Percentiles rank a stretch among this genome's conserved stretches.
These are phyloP conservation scores for Talaromyces islandicus DNA, from an alignment of 2,329 filamentous ascomycete genomes.

Conservation along the genomic window DNA sequence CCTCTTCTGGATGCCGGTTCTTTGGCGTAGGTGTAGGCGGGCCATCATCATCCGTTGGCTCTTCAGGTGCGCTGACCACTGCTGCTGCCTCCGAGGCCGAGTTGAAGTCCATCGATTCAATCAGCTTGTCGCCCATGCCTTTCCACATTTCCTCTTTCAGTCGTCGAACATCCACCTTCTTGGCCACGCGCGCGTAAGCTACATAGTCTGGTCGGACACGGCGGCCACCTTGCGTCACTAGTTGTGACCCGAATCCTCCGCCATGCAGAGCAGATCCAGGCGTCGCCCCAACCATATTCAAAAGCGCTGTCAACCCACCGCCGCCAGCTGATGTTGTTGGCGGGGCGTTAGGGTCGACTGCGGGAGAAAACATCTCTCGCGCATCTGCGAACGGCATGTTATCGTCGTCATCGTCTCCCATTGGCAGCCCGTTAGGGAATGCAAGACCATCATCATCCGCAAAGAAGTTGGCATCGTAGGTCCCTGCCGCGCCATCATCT, in stretches of 20 bases:
- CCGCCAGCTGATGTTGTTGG: slow-evolving; percentile 27
- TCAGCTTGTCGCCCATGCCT: slow-evolving; percentile 49
- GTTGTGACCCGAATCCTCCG: slow-evolving; percentile 56
- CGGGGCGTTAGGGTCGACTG: slow-evolving; percentile 25
- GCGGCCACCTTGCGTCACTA: slow-evolving; percentile 55
- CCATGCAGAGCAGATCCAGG: slow-evolving; percentile 36
- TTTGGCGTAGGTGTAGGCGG: slow-evolving; percentile 20
- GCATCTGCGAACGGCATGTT: slow-evolving; percentile 45
- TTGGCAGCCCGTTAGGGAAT: slow-evolving; percentile 40
- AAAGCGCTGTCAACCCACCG: slow-evolving; percentile 30
- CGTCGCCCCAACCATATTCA: slow-evolving; percentile 38
- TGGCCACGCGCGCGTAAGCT: slow-evolving; percentile 59
- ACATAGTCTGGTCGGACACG: slow-evolving; percentile 59
- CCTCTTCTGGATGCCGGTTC: slow-evolving; percentile 26
- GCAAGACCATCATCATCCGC: slow-evolving; percentile 58
- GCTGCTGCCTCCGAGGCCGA: slow-evolving; percentile 22
- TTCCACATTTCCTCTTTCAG: slow-evolving; percentile 62
- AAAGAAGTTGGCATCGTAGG: slow-evolving; percentile 98
- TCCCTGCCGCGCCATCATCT: slow-evolving; percentile 58
- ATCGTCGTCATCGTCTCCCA: slow-evolving; percentile 43
- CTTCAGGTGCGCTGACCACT: slow-evolving; percentile 13
- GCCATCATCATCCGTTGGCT: slow-evolving; percentile 13
- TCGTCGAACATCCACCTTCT: slow-evolving; percentile 60
- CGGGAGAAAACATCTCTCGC: slow-evolving; percentile 42
- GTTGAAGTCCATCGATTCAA: slow-evolving; percentile 29